Evolutionary conservation across 1,139 yeast genomes (phyloP).

Genomic region (Yamadazyma mexicana): DNA sequence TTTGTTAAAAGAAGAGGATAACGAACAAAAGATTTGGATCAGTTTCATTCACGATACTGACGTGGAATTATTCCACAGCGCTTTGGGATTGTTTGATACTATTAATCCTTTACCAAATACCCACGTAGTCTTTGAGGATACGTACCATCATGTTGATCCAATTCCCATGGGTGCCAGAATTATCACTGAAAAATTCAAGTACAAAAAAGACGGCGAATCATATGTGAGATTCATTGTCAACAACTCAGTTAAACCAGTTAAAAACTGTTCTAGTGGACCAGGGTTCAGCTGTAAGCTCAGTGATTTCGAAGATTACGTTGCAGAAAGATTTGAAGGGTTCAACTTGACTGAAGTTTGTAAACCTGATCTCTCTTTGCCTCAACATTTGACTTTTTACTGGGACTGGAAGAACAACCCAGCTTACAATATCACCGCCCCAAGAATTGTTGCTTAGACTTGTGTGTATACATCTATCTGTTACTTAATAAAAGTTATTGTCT

Average conservation of each 20-base stretch:
- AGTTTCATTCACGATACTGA: slow-evolving; percentile 62
- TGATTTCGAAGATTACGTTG: slow-evolving; percentile 36
- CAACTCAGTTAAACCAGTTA: slow-evolving; percentile 58
- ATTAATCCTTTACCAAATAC: slow-evolving; percentile 29
- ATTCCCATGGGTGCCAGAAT: slow-evolving; percentile 60
- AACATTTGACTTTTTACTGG: slow-evolving; percentile 34
- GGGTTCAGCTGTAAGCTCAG: slow-evolving; percentile 55
- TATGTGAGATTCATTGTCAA: slow-evolving; percentile 53
- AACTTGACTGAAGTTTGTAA: slow-evolving; percentile 33
- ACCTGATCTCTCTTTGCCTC: slow-evolving; percentile 19
- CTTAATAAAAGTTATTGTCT: background rate
- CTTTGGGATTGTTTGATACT: slow-evolving; percentile 48
- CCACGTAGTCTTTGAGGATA: slow-evolving; percentile 36
- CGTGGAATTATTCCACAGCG: slow-evolving; percentile 47
- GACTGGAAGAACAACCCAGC: slow-evolving; percentile 22
- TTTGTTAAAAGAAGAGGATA: slow-evolving; percentile 24
- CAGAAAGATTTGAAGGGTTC: slow-evolving; percentile 29
- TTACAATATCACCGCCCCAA: slow-evolving; percentile 17
- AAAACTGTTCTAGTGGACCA: slow-evolving; percentile 52
- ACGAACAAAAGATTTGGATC: slow-evolving; percentile 37
- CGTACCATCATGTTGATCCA: slow-evolving; percentile 47
- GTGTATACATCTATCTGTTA: too few species aligned
- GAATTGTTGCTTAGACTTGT: slow-evolving; percentile 13
- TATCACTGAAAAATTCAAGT: slow-evolving; percentile 47
- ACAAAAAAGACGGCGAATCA: slow-evolving; percentile 27